These are phyloP conservation scores for Kwoniella shandongensis DNA, from an alignment of 768 basidiomycete genomes.

Conservation along the genomic window DNA sequence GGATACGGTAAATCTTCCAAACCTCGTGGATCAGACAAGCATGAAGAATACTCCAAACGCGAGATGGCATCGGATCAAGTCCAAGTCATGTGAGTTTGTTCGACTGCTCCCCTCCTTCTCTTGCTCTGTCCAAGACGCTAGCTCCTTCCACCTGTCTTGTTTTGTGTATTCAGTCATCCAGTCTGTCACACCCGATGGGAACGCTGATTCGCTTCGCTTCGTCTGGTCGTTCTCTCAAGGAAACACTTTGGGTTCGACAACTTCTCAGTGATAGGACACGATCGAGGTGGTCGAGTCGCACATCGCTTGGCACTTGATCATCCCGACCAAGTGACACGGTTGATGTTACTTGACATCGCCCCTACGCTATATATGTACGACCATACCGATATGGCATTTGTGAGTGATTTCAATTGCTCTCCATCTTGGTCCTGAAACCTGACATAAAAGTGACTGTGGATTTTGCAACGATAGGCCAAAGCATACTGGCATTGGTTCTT, in stretches of 20 bases:
- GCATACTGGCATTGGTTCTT: slow-evolving; percentile 50
- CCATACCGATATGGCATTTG: slow-evolving; percentile 32
- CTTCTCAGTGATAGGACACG: slow-evolving; percentile 47
- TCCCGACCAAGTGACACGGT: slow-evolving; percentile 31
- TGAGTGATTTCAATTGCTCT: slow-evolving; percentile 10
- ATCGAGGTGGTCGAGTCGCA: slow-evolving; percentile 49
- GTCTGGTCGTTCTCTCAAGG: too few relatives aligned
- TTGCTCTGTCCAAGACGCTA: not conserved
- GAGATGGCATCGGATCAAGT: slow-evolving; percentile 50
- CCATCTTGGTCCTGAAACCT: not conserved
- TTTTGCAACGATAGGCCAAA: slow-evolving; percentile 33
- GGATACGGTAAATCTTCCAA: slow-evolving; percentile 45
- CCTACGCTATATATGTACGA: slow-evolving; percentile 50
- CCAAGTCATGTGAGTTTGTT: slow-evolving; percentile 37
- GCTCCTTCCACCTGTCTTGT: not conserved
- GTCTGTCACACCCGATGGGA: not conserved
- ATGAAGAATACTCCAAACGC: slow-evolving; percentile 49
- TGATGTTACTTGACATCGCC: slow-evolving; percentile 51
- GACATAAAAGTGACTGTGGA: not conserved
- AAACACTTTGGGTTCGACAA: slow-evolving; percentile 30
- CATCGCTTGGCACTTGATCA: slow-evolving; percentile 50
- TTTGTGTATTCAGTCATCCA: not conserved
- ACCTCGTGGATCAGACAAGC: slow-evolving; percentile 33
- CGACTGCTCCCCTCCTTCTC: not conserved
- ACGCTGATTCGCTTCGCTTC: too few relatives aligned